Evolutionary conservation across 768 basidiomycete species (phyloP).

Genomic region (Leucocoprinus birnbaumii): DNA sequence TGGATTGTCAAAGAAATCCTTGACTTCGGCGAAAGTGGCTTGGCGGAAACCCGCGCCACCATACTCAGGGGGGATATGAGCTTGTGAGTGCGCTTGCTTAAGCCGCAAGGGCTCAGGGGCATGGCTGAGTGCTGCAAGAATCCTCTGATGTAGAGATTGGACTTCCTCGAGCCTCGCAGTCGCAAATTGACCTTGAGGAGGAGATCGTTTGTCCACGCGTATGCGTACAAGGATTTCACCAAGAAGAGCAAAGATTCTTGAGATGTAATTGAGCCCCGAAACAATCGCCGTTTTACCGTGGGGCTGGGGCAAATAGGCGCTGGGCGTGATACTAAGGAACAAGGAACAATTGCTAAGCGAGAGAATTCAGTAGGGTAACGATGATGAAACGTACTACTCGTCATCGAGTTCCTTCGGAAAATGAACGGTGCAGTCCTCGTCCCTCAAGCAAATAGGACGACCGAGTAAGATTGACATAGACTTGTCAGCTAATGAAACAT

Average conservation of each 20-base stretch:
- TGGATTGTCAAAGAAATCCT: constrained; percentile 90
- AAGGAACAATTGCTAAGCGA: constrained; percentile 19
- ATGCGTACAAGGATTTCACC: constrained; percentile 87
- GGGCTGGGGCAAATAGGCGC: constrained; percentile 83
- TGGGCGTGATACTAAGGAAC: constrained; percentile 69
- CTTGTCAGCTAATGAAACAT: constrained; percentile 64
- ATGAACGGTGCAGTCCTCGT: constrained; percentile 88
- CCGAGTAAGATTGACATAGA: constrained; percentile 85
- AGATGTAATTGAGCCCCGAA: constrained; percentile 84
- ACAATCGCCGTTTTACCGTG: constrained; percentile 82
- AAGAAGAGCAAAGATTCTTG: constrained; percentile 80
- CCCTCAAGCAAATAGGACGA: constrained; percentile 80
- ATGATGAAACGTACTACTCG: constrained; percentile 66
- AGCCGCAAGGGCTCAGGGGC: constrained; percentile 74
- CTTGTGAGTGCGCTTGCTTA: constrained; percentile 50
- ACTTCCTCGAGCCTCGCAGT: constrained; percentile 85
- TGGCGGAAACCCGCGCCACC: constrained; percentile 74
- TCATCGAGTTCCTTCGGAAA: constrained; percentile 89
- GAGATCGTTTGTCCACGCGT: constrained; percentile 82
- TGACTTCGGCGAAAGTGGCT: constrained; percentile 84
- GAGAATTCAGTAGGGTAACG: constrained; percentile 24
- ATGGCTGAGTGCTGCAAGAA: constrained; percentile 70
- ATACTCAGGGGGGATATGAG: constrained; percentile 54
- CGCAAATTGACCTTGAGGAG: constrained; percentile 82
- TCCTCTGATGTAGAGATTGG: constrained; percentile 73